Evolutionary conservation across 805 yeast species (phyloP).

Genomic region (Teunomyces stri): DNA sequence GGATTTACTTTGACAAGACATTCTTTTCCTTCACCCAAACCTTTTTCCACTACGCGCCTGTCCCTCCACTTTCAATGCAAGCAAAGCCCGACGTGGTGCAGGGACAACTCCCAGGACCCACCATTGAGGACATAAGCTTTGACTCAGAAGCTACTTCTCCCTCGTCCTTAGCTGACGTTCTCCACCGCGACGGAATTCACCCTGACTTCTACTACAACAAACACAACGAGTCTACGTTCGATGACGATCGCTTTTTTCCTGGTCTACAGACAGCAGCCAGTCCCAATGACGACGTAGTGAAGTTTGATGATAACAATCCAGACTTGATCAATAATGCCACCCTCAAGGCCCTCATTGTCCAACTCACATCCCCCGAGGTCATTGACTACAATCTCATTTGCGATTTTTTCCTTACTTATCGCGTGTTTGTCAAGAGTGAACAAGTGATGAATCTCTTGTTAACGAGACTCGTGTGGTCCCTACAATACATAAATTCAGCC

Average conservation of each 20-base stretch:
- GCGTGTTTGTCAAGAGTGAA: constrained; percentile 62
- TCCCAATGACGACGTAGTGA: constrained; percentile 22
- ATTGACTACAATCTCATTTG: constrained; percentile 76
- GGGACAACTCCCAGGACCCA: not conserved
- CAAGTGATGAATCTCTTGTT: constrained; percentile 60
- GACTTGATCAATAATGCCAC: constrained; percentile 38
- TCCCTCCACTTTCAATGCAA: not conserved
- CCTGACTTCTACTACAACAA: constrained; percentile 29
- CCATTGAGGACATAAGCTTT: constrained; percentile 1
- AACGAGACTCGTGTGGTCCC: constrained; percentile 71
- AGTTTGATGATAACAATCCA: constrained; percentile 33
- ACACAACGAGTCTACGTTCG: constrained; percentile 38
- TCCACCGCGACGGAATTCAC: constrained; percentile 8
- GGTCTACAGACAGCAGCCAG: constrained; percentile 18
- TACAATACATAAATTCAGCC: constrained; percentile 40
- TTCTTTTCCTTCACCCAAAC: not conserved
- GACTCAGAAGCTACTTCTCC: not conserved
- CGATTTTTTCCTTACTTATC: constrained; percentile 83
- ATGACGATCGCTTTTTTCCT: constrained; percentile 36
- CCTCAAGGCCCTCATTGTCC: constrained; percentile 50
- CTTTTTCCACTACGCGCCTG: not conserved
- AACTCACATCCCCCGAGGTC: constrained; percentile 67
- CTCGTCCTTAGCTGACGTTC: not conserved
- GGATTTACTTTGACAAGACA: not conserved
- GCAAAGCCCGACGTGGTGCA: not conserved